phyloP scores from a whole-genome alignment of 2,329 filamentous ascomycete species.

The Hymenoscyphus fructigenus region DNA sequence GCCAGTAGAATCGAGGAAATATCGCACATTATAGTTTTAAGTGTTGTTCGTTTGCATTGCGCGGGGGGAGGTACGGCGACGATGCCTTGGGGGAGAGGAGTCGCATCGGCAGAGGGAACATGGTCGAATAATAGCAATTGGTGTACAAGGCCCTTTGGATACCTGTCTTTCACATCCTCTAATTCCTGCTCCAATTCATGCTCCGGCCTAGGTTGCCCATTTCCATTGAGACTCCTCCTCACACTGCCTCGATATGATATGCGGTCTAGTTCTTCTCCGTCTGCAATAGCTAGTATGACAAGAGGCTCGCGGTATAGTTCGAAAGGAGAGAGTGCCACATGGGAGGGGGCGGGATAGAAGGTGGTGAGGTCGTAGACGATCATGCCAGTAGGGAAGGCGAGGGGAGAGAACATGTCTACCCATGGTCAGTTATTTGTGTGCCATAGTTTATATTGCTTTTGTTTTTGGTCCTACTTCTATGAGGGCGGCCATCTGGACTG shows the following conservation, averaged over 20 bases:
- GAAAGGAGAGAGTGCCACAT: constrained; percentile 80
- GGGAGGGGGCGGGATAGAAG: constrained; percentile 74
- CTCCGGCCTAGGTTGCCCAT: constrained; percentile 48
- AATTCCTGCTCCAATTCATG: constrained; percentile 66
- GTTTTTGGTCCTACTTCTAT: constrained; percentile 67
- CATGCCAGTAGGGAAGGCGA: constrained; percentile 81
- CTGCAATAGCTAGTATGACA: constrained; percentile 79
- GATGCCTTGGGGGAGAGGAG: constrained; percentile 65
- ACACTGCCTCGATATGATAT: constrained; percentile 55
- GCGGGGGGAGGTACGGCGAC: constrained; percentile 67
- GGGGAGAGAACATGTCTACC: constrained; percentile 87
- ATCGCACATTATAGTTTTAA: constrained; percentile 79
- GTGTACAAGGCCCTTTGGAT: constrained; percentile 74
- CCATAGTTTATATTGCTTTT: constrained; percentile 8
- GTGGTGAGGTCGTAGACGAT: constrained; percentile 88
- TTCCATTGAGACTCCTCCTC: constrained; percentile 52
- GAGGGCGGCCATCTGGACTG: constrained; percentile 78
- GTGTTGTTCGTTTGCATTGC: constrained; percentile 72
- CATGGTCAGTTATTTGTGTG: constrained; percentile 24
- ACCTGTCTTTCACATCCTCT: constrained; percentile 67
- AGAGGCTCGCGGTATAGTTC: constrained; percentile 86
- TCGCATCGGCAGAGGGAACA: constrained; percentile 46
- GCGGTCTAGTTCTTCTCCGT: constrained; percentile 68
- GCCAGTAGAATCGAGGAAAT: constrained; percentile 71
- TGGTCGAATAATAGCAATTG: constrained; percentile 81